Evolutionary conservation across 139 green algal species (phyloP), one percentile per base, ranked within the genome.

Genomic region (Trebouxia sp.): DNA sequence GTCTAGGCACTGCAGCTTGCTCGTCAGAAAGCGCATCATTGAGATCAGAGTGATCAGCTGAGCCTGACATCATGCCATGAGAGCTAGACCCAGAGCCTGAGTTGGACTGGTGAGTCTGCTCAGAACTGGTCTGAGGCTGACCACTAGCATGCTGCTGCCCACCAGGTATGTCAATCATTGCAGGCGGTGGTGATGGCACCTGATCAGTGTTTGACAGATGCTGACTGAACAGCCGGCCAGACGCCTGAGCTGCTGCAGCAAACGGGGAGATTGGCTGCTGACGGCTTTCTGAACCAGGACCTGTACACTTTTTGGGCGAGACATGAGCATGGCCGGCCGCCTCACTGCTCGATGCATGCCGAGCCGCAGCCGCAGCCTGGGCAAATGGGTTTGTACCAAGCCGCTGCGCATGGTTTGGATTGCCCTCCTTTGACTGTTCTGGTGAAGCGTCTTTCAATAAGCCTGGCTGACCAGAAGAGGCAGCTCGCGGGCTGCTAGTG

Each of bases 201-300:
- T n/a, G n/a, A n/a, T n/a, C n/a, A n/a, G n/a, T n/a, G n/a, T n/a
- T n/a, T n/a, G n/a, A n/a, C n/a, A n/a, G n/a, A n/a, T n/a, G n/a
- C n/a, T n/a, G n/a, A n/a, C 15, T 41, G 32, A 42, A 42, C 5
- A 10, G 3, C 14, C 62, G 3, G 9, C 11, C 62, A 15, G 62
- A 45, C 14, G 32, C 62, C 8, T 72, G n/a, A 45, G 62, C 62
- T 45, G 62, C 62, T 45, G 62, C 35, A 72, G 62, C 62, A 72
- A 72, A 72, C 9, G 62, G 62, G 24, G 62, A 72, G n/a, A 72
- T 35, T 22, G 62, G 62, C 35, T 72, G 62, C 35, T 72, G 37
- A 2, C 43, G 62, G 20, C 26, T 32, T 22, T 43, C 62, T 72
- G 32, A 14, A 14, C 47, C 47, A 30, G n/a, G n/a, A n/a, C n/a